Conservation (phyloP, 495 filamentous ascomycete genomes). For the Daldinia bambusicola region DNA sequence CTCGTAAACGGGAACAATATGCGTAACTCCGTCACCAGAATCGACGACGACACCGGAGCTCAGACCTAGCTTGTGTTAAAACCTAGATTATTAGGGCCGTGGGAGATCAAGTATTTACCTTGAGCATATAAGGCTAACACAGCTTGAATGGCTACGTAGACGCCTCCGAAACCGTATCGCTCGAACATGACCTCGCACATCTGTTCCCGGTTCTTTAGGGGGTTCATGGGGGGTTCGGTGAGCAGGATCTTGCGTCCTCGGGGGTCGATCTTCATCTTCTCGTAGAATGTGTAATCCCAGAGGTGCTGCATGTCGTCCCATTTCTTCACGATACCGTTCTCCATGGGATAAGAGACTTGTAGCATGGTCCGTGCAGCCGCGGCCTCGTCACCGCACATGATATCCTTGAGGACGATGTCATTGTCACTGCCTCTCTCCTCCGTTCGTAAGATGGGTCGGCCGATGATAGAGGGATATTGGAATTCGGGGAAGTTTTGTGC, state of each 20-base stretch:
- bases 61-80: conserved; percentile 68
- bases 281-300: conserved; percentile 98
- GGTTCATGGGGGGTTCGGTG: conserved; percentile 98
- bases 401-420: conserved; percentile 86
- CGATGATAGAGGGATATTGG: conserved; percentile 98
- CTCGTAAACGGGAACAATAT: conserved; percentile 98
- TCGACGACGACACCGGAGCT: conserved; percentile 97
- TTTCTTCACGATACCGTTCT: conserved; percentile 98
- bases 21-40: conserved; percentile 96
- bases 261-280: conserved; percentile 94
- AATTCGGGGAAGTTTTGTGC: conserved; percentile 98
- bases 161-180: conserved; percentile 92
- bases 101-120: conserved; percentile 62
- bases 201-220: conserved; percentile 91
- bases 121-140: conserved; percentile 98
- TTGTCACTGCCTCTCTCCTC: conserved; percentile 75
- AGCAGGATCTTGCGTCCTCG: conserved; percentile 96
- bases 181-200: conserved; percentile 99
- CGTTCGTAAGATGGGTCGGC: conserved; percentile 94
- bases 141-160: conserved; percentile 98
- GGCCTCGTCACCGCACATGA: conserved; percentile 99
- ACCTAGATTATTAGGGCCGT: not conserved
- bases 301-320: conserved; percentile 99
- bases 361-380: conserved; percentile 95
- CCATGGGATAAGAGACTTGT: conserved; percentile 99